Evolutionary conservation across 768 basidiomycete genomes (phyloP), one percentile per base, ranked within the genome.

Genomic region (Termitomyces sp.): DNA sequence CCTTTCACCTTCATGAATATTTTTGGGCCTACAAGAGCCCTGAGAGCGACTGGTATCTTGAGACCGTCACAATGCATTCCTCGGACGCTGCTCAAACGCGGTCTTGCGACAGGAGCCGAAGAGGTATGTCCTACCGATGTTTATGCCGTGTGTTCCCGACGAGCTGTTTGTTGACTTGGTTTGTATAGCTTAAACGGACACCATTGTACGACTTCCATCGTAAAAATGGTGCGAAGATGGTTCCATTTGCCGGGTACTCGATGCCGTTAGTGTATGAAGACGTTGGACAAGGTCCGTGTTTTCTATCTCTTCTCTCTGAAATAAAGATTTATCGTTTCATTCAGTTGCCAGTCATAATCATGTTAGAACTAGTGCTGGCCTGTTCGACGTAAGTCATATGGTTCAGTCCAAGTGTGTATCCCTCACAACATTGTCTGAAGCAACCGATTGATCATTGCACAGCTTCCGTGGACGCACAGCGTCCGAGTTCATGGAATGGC

Each of bases 331-430:
- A 36, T 46, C 3, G 28, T 45, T 30, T 13, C 44, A 46, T 40
- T 32, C 69, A 97, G 95, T 92, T 54, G 85, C 88, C 9, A 94
- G 92, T 64, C 96, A 99, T 72, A 84, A 88, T 46, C 89, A 98
- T 66, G 91, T 95, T 52, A 86, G 97, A 43, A 82, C 75, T 13
- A 81, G 80, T 36, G 91, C 83, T 0, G 94, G 94, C 0, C 77
- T 99, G 33, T 99, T 99, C 69, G 97, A 99, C 67, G 97, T 99
- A 28, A 92, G 92, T 22, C 97, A 99, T 72, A 99, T 99, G 96
- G 90, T 98, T 16, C 96, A 98, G 70, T 84, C 86, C 35, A 88
- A 85, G 92, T 94, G 65, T 49, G 82, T 54, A n/a, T 13, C 32
- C 7, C 46, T 40, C 40, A 36, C 16, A 20, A 44, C 20, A 38